Evolutionary conservation across 2,329 filamentous ascomycete genomes (phyloP).

Genomic region (Xylaria polymorpha): DNA sequence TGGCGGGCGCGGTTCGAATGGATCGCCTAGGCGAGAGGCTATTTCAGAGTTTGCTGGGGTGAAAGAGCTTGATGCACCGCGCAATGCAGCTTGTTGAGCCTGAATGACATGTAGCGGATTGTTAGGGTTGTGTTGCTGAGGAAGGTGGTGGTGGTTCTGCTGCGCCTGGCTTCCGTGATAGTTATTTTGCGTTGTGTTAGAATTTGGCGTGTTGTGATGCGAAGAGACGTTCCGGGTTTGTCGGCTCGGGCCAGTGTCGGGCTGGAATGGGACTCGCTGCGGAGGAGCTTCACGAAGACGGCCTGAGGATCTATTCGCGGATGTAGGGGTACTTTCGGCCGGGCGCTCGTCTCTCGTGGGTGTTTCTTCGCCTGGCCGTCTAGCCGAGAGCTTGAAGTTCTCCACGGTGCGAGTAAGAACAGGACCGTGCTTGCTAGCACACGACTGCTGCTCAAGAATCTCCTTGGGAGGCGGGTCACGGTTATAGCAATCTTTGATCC

Average conservation of each 20-base stretch:
- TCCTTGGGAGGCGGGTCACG: conserved; percentile 88
- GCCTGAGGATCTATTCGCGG: conserved; percentile 68
- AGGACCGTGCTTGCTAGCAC: conserved; percentile 84
- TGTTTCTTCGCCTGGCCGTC: conserved; percentile 69
- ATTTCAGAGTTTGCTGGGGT: conserved; percentile 67
- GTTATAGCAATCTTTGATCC: conserved; percentile 81
- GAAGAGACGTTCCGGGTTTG: conserved; percentile 69
- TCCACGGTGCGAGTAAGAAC: conserved; percentile 83
- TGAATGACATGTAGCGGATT: conserved; percentile 50
- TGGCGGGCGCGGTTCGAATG: conserved; percentile 74
- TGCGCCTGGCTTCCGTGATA: conserved; percentile 39
- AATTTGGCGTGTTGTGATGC: conserved; percentile 53
- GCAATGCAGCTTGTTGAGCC: conserved; percentile 49
- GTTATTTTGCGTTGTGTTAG: conserved; percentile 41
- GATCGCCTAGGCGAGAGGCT: conserved; percentile 70
- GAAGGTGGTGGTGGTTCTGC: conserved; percentile 44
- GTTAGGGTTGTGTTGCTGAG: conserved; percentile 47
- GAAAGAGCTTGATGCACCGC: conserved; percentile 57
- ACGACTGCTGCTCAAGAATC: conserved; percentile 79
- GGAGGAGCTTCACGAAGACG: conserved; percentile 85
- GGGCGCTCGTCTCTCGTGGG: conserved; percentile 71
- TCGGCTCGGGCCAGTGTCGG: conserved; percentile 75
- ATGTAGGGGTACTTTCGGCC: conserved; percentile 60
- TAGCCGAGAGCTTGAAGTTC: conserved; percentile 71
- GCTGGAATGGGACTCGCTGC: conserved; percentile 85